These are phyloP conservation scores for Cordyceps tenuipes DNA, from an alignment of 2,329 filamentous ascomycete species.

Conservation along the genomic window DNA sequence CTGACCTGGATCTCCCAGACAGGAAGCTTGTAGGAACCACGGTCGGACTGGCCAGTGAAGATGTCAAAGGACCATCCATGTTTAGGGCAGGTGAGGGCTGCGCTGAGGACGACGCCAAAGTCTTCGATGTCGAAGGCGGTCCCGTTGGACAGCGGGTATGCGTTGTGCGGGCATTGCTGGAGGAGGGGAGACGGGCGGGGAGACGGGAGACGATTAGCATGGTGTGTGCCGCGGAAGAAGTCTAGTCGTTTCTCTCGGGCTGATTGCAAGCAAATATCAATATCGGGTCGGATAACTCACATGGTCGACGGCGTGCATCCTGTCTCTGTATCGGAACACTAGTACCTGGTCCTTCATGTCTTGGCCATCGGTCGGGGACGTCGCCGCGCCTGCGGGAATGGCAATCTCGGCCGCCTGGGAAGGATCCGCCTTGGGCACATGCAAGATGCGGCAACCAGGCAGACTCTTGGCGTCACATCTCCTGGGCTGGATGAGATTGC, in stretches of 20 bases:
- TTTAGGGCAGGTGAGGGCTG: constrained; percentile 58
- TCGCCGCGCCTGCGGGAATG: constrained; percentile 25
- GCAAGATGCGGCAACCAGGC: constrained; percentile 53
- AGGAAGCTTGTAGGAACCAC: constrained; percentile 51
- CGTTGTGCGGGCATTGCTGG: constrained; percentile 59
- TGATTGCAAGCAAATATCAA: too few species aligned
- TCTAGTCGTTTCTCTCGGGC: neutral
- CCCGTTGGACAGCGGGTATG: constrained; percentile 56
- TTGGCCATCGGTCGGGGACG: constrained; percentile 20
- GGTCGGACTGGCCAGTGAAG: constrained; percentile 52
- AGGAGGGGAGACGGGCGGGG: neutral
- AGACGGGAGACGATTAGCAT: neutral
- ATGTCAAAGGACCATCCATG: constrained; percentile 67
- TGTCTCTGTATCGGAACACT: constrained; percentile 55
- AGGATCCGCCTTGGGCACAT: constrained; percentile 33
- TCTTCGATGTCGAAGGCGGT: constrained; percentile 64
- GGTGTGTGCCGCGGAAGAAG: neutral
- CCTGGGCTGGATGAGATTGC: constrained; percentile 29
- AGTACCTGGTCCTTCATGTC: constrained; percentile 52
- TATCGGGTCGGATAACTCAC: constrained; percentile 33
- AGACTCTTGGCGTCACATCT: constrained; percentile 30
- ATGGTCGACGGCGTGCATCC: constrained; percentile 61
- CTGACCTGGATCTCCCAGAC: constrained; percentile 57
- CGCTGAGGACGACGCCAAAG: constrained; percentile 55
- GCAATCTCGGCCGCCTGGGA: constrained; percentile 30